phyloP scores from a whole-genome alignment of 1,284 basidiomycete species.

The Austroboletus novae-zelandiae region DNA sequence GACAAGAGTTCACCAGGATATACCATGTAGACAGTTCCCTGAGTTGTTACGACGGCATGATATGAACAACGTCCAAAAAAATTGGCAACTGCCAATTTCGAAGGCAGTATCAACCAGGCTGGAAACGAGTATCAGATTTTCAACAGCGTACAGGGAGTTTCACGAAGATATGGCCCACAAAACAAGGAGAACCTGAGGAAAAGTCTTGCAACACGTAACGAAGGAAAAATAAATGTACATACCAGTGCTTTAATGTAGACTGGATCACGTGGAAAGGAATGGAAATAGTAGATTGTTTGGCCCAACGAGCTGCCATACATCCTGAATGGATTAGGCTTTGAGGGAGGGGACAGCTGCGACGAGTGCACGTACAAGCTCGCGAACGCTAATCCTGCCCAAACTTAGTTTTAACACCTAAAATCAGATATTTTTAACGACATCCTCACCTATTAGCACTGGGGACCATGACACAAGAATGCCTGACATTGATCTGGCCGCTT shows the following conservation, averaged over 20 bases:
- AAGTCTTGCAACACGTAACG: neutral
- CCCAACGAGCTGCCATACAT: slow-evolving; percentile 14
- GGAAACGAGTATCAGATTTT: neutral
- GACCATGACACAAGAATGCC: neutral
- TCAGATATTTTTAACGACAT: neutral
- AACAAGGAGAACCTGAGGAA: slow-evolving; percentile 4
- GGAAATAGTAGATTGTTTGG: slow-evolving; percentile 9
- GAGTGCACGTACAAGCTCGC: neutral
- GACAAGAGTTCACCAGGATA: slow-evolving; percentile 6
- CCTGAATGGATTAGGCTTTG: neutral
- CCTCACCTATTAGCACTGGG: neutral
- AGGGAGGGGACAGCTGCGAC: neutral
- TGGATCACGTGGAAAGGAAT: slow-evolving; percentile 13
- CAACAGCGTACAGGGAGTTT: neutral
- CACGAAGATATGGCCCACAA: neutral
- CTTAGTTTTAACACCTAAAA: neutral
- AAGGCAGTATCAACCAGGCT: slow-evolving; percentile 10
- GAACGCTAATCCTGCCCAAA: neutral
- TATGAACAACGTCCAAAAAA: neutral
- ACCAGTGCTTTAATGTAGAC: slow-evolving; percentile 7
- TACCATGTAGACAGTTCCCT: neutral
- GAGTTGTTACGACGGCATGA: slow-evolving; percentile 1
- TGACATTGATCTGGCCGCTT: neutral
- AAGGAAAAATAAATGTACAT: neutral
- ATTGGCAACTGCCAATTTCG: neutral